Conservation (phyloP, 768 basidiomycete species). For the Sarcodon aspratus region DNA sequence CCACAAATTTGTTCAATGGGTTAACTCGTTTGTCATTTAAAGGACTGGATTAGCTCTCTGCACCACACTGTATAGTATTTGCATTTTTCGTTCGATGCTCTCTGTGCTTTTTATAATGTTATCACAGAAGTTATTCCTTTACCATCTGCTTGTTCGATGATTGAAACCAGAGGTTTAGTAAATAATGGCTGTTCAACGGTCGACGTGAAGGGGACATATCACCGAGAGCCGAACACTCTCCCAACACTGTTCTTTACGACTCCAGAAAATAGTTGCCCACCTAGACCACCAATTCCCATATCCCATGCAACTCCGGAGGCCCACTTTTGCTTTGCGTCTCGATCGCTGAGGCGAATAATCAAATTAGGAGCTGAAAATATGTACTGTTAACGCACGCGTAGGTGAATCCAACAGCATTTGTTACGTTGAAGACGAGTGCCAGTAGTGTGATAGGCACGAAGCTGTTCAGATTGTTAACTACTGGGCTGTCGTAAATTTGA, state of each 20-base stretch:
- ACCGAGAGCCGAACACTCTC: slow-evolving; percentile 47
- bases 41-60: too few relatives aligned
- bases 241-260: slow-evolving; percentile 77
- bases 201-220: background rate
- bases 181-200: background rate
- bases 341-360: slow-evolving; percentile 39
- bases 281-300: slow-evolving; percentile 68
- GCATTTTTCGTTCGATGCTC: too few relatives aligned
- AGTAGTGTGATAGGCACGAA: slow-evolving; percentile 92
- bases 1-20: too few relatives aligned
- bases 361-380: background rate
- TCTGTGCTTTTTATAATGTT: too few relatives aligned
- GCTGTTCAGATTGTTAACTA: slow-evolving; percentile 26
- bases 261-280: slow-evolving; percentile 74
- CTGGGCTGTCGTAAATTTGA: slow-evolving; percentile 3
- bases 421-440: slow-evolving; percentile 92
- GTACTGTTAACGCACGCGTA: slow-evolving; percentile 57
- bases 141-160: background rate
- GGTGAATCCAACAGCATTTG: slow-evolving; percentile 94
- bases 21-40: too few relatives aligned
- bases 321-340: slow-evolving; percentile 91
- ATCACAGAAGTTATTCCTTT: too few relatives aligned
- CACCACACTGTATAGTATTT: too few relatives aligned
- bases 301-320: slow-evolving; percentile 68
- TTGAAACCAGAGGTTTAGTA: background rate